phyloP scores from a whole-genome alignment of 2,329 filamentous ascomycete genomes.

The Monilinia fructigena region DNA sequence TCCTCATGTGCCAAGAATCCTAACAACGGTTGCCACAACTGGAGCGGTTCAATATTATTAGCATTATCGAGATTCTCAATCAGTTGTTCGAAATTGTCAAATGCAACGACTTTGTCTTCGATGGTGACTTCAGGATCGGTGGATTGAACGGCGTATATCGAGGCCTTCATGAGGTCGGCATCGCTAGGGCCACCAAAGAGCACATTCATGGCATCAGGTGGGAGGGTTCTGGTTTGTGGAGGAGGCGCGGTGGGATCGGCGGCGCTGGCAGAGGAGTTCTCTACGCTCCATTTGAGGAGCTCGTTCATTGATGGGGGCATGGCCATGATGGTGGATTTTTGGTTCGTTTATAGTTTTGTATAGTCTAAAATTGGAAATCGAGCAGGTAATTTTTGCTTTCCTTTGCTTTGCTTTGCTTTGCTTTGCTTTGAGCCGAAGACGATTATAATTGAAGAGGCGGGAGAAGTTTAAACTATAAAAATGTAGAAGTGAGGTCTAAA shows the following conservation, averaged over 20 bases:
- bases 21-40: constrained; percentile 80
- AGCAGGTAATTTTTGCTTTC: too few species aligned
- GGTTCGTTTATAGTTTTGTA: not conserved
- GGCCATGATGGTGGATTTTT: constrained; percentile 8
- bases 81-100: constrained; percentile 93
- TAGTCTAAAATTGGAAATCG: not conserved
- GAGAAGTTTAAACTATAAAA: not conserved
- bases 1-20: constrained; percentile 66
- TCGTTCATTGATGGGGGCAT: constrained; percentile 40
- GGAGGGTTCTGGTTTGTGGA: constrained; percentile 48
- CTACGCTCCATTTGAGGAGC: constrained; percentile 47
- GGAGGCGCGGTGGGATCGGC: constrained; percentile 35
- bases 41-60: constrained; percentile 80
- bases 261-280: constrained; percentile 53
- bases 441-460: not conserved
- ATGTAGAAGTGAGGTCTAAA: not conserved
- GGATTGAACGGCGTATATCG: constrained; percentile 74
- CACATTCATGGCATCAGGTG: constrained; percentile 67
- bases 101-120: constrained; percentile 76
- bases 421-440: not conserved
- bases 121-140: constrained; percentile 61
- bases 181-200: constrained; percentile 84
- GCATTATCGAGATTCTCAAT: constrained; percentile 94
- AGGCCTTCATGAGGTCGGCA: constrained; percentile 84
- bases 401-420: too few species aligned